Evolutionary conservation across 1,139 yeast genomes (phyloP).

Genomic region (Yamadazyma diddensiae): DNA sequence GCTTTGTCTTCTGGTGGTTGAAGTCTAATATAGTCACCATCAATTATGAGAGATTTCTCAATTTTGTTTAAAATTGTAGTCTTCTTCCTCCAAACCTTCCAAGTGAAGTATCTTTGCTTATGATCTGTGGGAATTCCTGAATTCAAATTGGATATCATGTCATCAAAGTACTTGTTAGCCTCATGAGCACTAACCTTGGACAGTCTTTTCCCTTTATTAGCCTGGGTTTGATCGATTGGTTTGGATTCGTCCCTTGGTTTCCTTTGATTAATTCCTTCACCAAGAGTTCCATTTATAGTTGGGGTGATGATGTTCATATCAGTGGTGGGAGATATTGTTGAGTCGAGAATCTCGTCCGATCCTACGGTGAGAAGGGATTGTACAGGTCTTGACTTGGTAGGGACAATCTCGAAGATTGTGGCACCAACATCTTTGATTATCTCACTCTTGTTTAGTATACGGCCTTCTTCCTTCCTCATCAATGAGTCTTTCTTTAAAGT

Average conservation of each 20-base stretch:
- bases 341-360: slow-evolving; percentile 10
- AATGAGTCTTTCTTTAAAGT: slow-evolving; percentile 11
- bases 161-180: slow-evolving; percentile 30
- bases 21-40: slow-evolving; percentile 89
- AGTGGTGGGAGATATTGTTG: slow-evolving; percentile 12
- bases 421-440: slow-evolving; percentile 21
- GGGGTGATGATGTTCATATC: slow-evolving; percentile 12
- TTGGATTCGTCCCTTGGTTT: not conserved
- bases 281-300: not conserved
- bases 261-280: not conserved
- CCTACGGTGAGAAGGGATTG: slow-evolving; percentile 8
- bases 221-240: not conserved
- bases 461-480: slow-evolving; percentile 4
- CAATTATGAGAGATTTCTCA: slow-evolving; percentile 81
- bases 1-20: slow-evolving; percentile 67
- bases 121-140: slow-evolving; percentile 35
- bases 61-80: slow-evolving; percentile 79
- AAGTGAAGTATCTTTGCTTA: slow-evolving; percentile 44
- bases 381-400: slow-evolving; percentile 10
- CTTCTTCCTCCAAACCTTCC: slow-evolving; percentile 87
- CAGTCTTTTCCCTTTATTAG: not conserved
- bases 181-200: slow-evolving; percentile 1
- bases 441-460: slow-evolving; percentile 20
- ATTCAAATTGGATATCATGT: slow-evolving; percentile 32
- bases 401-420: slow-evolving; percentile 22